phyloP scores from a whole-genome alignment of 140 eudicot genomes.

The Ambrosia hybrid region DNA sequence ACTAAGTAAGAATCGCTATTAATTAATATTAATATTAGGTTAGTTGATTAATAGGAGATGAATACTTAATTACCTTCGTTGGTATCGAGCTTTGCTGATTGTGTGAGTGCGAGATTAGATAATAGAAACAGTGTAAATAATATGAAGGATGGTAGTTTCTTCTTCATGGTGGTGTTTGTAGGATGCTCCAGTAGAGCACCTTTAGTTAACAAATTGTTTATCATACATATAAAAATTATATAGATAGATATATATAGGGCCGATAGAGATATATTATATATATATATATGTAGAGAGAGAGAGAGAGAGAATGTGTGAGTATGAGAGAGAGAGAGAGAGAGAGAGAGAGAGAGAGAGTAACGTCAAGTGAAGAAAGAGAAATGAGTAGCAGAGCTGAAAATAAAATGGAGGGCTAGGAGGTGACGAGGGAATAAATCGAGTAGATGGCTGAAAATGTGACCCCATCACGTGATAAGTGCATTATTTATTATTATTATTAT shows the following conservation, averaged over 20 bases:
- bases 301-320: no score
- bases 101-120: constrained; percentile 14
- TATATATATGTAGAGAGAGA: not conserved
- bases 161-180: constrained; percentile 22
- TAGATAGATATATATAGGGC: not conserved
- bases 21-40: not conserved
- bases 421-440: not conserved
- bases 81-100: constrained; percentile 22
- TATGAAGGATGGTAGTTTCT: not conserved
- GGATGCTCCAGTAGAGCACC: not conserved
- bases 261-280: not conserved
- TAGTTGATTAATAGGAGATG: not conserved
- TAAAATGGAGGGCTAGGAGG: not conserved
- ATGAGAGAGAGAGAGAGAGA: not conserved
- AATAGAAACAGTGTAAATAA: not conserved
- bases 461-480: no score
- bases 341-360: not conserved
- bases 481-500: no score
- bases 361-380: constrained; percentile 24
- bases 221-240: not conserved
- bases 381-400: constrained; percentile 31
- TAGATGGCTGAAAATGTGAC: no score
- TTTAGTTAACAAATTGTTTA: not conserved
- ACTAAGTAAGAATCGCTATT: constrained; percentile 3
- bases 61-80: constrained; percentile 25